Evolutionary conservation across 192 early-diverging fungal genomes (phyloP), one percentile per base, ranked within the genome.

Genomic region (Funneliformis mosseae): DNA sequence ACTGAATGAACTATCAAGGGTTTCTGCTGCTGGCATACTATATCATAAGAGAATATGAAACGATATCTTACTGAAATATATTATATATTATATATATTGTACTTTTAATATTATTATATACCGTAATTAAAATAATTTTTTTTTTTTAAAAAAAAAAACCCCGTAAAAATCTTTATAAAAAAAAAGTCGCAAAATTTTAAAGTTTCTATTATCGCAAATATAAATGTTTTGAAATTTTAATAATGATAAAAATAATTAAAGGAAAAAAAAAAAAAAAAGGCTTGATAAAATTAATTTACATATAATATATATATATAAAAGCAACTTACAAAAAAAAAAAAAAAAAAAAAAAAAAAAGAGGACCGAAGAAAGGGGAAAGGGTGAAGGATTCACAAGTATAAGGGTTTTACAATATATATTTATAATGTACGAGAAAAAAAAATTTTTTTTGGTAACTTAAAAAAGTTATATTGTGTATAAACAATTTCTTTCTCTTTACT

Each of bases 21-120:
- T 46, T 43, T 73, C 71, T 6, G 71, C 41, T 63, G 33, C 60
- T 1, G 75, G 75, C 75, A 74, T 74, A 11, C 8, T 74, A 55
- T 25, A 18, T 74, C 59, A 59, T 48, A 14, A 25, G 63, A 5
- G 14, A 25, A 18, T 18, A 62, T 18, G 18, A 62, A n/a, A 66
- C 28, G 18, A 16, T 55, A 21, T 55, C 50, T 55, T 7, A 55
- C 16, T 21, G 6, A 39, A 39, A 38, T 33, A 23, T 8, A 33
- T 33, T 33, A 33, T 33, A 33, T 33, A 3, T 33, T 33, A 33
- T 33, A n/a, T 27, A 27, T 27, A 27, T 25, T 27, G 10, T 63
- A 25, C 8, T 25, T 63, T 63, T n/a, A 10, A 8, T 63, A 25
- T 25, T 25, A 2, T 25, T 63, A n/a, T n/a, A n/a, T n/a, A n/a